These are phyloP conservation scores for Xylaria arbuscula DNA, from an alignment of 2,329 filamentous ascomycete species.

Conservation along the genomic window DNA sequence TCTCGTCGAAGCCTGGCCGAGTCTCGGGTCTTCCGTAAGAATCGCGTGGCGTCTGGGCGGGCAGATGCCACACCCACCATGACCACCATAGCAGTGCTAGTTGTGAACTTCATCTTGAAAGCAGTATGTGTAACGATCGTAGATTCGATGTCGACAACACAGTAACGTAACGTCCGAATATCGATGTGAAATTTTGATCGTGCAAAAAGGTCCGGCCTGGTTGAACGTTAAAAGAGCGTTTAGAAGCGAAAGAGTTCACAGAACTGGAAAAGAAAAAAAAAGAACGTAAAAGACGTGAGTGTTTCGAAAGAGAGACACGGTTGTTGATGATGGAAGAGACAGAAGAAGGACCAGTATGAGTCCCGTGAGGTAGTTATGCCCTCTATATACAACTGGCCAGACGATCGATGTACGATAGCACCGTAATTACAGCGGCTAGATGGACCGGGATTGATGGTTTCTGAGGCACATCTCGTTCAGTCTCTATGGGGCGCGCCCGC, in stretches of 20 bases:
- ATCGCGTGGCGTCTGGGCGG: constrained; percentile 48
- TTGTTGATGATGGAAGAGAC: constrained; percentile 44
- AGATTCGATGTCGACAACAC: constrained; percentile 17
- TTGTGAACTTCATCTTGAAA: constrained; percentile 50
- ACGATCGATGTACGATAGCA: not conserved
- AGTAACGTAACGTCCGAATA: constrained; percentile 25
- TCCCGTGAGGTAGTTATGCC: constrained; percentile 29
- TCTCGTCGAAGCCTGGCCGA: constrained; percentile 48
- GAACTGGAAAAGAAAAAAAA: constrained; percentile 50
- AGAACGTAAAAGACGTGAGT: constrained; percentile 45
- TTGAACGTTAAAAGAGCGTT: constrained; percentile 44
- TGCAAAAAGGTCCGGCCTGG: constrained; percentile 48
- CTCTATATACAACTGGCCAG: constrained; percentile 43
- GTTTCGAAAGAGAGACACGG: constrained; percentile 44
- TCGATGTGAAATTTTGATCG: constrained; percentile 38
- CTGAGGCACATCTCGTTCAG: constrained; percentile 35
- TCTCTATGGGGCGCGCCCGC: constrained; percentile 25
- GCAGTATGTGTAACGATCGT: constrained; percentile 35
- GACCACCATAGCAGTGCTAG: constrained; percentile 47
- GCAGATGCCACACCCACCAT: constrained; percentile 49
- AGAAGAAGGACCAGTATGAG: constrained; percentile 16
- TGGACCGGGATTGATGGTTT: constrained; percentile 18
- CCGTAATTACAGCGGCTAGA: constrained; percentile 8
- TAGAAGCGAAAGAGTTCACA: constrained; percentile 47
- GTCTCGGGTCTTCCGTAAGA: constrained; percentile 35